Base-by-base conservation (phyloP, 2,329 filamentous ascomycete species). In the Fonsecaea erecta region DNA sequence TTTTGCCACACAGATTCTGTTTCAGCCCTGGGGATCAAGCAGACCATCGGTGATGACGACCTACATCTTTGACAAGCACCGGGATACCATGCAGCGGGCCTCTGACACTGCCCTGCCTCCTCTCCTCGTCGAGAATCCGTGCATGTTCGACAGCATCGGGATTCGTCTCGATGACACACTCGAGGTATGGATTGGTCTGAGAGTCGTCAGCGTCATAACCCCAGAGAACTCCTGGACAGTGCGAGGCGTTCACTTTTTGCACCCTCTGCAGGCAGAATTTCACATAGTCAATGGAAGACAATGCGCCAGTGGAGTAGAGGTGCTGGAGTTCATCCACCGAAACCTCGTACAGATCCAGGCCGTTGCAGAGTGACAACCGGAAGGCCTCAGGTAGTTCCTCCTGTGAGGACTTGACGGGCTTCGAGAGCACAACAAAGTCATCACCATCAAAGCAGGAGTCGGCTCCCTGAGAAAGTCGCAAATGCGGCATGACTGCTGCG, bases 21-120 rank as follows among this genome's bases (percentile, higher is more conserved):
- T 55, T 12, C 8, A 64, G 9, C 18, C 62, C n/a, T 52, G 52
- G 8, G 6, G 18, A 28, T 24, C 28, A 2, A 24, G 30, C 9
- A 14, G 32, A 34, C 18, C 18, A 16, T 24, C 18, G 18, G 24
- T n/a, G 2, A 37, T 18, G 9, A 48, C 26, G 5, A 60, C 66
- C 35, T 71, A 72, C 62, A 70, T 69, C 69, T 32, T 77, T 77
- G 55, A 77, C 66, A 6, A 77, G 64, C 28, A 77, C 70, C 1
- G 76, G 75, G n/a, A 77, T 73, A 1, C 75, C 75, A 69, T 77
- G 75, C 0, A 77, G 70, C 16, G 70, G 67, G 6, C 76, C 71
- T 24, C 71, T 70, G 11, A 69, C 40, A n/a, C 68, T 72, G 12
- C 71, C 73, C n/a, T 62, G 56, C 14, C 60, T 62, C 52, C 74